Evolutionary conservation across 202 grass and related monocot species (phyloP), one percentile per base, ranked within the genome.

Genomic region (Panicum virgatum): DNA sequence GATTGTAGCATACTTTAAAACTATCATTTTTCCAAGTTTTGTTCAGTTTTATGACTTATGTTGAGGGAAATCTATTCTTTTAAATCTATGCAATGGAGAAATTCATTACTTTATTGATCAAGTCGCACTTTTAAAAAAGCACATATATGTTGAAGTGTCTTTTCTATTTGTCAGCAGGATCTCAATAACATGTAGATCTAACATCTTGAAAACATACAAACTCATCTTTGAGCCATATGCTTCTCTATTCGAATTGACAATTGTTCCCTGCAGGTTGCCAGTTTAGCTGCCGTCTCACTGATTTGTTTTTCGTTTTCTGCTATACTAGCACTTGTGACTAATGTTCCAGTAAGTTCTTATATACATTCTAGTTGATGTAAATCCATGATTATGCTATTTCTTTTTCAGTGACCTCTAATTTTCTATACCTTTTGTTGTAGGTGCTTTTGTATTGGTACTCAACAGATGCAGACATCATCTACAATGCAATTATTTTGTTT

Each of bases 221-320:
- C 20, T 77, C 20, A 48, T 66, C 13, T 26, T 54, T 64, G 25
- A 47, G 66, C 2, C 56, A 59, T 10, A 9, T 66, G 30, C 58
- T 85, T 23, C 44, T 80, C 57, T 44, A 52, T 77, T 72, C 75
- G 50, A 82, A 89, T 62, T 79, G 50, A 61, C 66, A 59, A 79
- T 80, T 47, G 25, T 85, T 83, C 59, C 80, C 32, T 89, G 80
- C 84, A 99, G 96, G 96, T 96, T 88, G 91, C 91, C 78, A 96
- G 89, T 93, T 93, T 99, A 80, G 97, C 93, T 84, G 71, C 86
- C 66, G 87, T 96, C 15, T 87, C 87, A 14, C 72, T 99, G 45
- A 83, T 90, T 64, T 96, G 93, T 92, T 99, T 99, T 72, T 93
- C 96, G 3, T 94, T 85, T 64, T 99, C 93, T 65, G 77, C 91